These are phyloP conservation scores for Cornus kousa DNA, from an alignment of 148 eudicot genomes.

Conservation along the genomic window DNA sequence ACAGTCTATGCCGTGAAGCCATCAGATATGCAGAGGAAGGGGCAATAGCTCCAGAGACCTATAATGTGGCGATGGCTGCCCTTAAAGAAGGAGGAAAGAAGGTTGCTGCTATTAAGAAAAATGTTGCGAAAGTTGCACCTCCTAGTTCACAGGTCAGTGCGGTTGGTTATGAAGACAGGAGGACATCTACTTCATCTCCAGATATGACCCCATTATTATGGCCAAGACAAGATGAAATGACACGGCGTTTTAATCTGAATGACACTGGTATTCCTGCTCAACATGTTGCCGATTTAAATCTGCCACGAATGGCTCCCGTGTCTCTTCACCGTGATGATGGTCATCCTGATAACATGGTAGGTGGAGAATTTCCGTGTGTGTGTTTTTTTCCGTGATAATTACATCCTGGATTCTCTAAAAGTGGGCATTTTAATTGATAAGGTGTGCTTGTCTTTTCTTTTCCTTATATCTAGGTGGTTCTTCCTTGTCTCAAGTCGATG, in stretches of 20 bases:
- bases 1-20: slow-evolving; percentile 69
- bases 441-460: slow-evolving; percentile 2
- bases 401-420: not conserved
- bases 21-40: slow-evolving; percentile 80
- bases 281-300: slow-evolving; percentile 51
- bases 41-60: slow-evolving; percentile 62
- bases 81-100: slow-evolving; percentile 70
- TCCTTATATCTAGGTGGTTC: slow-evolving; percentile 39
- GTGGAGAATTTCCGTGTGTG: not conserved
- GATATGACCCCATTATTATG: slow-evolving; percentile 69
- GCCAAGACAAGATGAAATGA: slow-evolving; percentile 81
- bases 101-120: slow-evolving; percentile 55
- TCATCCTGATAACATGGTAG: slow-evolving; percentile 66
- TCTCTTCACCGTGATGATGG: slow-evolving; percentile 69
- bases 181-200: slow-evolving; percentile 33
- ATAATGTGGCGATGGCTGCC: slow-evolving; percentile 51
- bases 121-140: slow-evolving; percentile 52
- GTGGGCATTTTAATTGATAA: not conserved
- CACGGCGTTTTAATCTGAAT: slow-evolving; percentile 66
- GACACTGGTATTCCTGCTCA: slow-evolving; percentile 52
- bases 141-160: slow-evolving; percentile 45
- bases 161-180: slow-evolving; percentile 46
- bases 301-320: slow-evolving; percentile 63
- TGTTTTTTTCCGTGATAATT: not conserved
- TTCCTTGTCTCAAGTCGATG: slow-evolving; percentile 95